phyloP scores from a whole-genome alignment of 2,329 filamentous ascomycete species.

The Lanzia echinophila region DNA sequence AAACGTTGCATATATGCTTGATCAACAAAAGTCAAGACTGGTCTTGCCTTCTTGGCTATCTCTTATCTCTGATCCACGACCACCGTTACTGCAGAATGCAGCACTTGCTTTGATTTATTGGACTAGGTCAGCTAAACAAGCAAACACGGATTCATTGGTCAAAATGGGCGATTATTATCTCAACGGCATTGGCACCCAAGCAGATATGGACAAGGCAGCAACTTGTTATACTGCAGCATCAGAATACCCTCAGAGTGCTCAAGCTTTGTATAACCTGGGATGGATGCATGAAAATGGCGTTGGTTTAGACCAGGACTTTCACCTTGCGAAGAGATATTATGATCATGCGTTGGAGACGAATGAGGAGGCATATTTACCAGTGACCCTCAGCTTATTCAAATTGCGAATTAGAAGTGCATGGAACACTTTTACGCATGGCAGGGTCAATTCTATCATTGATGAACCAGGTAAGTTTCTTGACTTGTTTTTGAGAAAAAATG shows the following conservation, averaged over 20 bases:
- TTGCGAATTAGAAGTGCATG: conserved; percentile 80
- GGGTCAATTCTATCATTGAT: conserved; percentile 84
- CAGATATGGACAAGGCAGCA: conserved; percentile 78
- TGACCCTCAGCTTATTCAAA: conserved; percentile 81
- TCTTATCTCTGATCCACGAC: conserved; percentile 31
- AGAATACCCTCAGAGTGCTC: conserved; percentile 84
- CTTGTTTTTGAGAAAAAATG: background rate
- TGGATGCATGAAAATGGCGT: conserved; percentile 99
- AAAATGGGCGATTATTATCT: conserved; percentile 99
- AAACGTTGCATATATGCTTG: conserved; percentile 66
- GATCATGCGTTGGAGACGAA: conserved; percentile 89
- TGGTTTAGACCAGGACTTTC: conserved; percentile 88
- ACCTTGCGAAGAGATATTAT: conserved; percentile 93
- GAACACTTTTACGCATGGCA: conserved; percentile 89
- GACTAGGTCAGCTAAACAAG: conserved; percentile 88
- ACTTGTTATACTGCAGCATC: conserved; percentile 89
- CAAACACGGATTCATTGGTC: conserved; percentile 87
- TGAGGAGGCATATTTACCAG: conserved; percentile 86
- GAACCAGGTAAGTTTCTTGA: conserved; percentile 65
- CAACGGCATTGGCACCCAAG: conserved; percentile 64
- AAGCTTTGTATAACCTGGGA: conserved; percentile 93
- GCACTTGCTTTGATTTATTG: conserved; percentile 69
- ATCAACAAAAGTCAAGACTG: conserved; percentile 51
- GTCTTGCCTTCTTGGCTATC: conserved; percentile 35
- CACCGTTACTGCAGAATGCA: conserved; percentile 47